Evolutionary conservation across 2,329 filamentous ascomycete genomes (phyloP), one percentile per base, ranked within the genome.

Genomic region (Colletotrichum tofieldiae): DNA sequence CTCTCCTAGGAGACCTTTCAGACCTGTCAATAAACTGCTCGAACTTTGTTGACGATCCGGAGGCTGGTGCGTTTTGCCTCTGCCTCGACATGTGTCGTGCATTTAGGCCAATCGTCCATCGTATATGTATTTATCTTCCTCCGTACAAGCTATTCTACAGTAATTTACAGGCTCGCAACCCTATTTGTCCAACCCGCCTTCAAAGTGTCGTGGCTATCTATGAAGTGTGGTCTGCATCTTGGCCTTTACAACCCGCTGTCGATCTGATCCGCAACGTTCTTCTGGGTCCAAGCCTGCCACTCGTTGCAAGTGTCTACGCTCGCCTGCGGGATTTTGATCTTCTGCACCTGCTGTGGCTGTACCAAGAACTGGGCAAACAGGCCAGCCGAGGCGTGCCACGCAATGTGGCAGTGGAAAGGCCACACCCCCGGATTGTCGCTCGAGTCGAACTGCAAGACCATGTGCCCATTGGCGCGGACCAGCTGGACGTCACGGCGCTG

Each of bases 361-460:
- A 84, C 85, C 3, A 90, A 79, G 72, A 90, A 86, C 75, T 88
- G 85, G 47, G 86, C 75, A 16, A 88, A 81, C 63, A 90, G 83
- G 5, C 88, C 88, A 12, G 83, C 83, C 1, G 85, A 86, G 4
- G 85, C 84, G 76, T 90, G 88, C 88, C 88, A 90, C 4, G 85
- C 85, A 61, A 88, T 86, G 78, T 89, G 87, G 77, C 87, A 89
- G 79, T 89, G 86, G 75, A 88, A 84, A 5, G 84, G 81, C 86
- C 86, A 88, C 75, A 73, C 88, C 82, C 89, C 86, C 12, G 86
- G 85, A 54, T 86, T 87, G 2, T 71, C 75, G 39, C 79, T 79
- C 1, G 84, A 81, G 73, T 88, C 82, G 67, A 89, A 88, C 59
- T 87, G 86, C 26, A 89, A 77, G 5, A 88, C 86, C 1, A 88